Conservation (phyloP, 2,329 filamentous ascomycete species). For the Fusarium siculi region DNA sequence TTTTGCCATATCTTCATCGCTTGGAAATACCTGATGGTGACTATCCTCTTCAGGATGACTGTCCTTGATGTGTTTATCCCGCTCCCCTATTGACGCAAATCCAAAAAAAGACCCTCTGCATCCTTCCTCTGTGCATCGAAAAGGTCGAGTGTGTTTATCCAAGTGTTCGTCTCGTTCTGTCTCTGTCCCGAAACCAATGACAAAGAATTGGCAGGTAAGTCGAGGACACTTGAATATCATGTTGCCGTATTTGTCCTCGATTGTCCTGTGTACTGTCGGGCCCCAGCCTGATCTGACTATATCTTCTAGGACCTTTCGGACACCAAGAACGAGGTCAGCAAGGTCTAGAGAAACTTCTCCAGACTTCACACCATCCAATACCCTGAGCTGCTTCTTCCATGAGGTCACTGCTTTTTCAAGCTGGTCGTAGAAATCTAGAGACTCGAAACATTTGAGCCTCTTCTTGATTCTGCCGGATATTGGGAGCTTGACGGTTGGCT, state of each 20-base stretch:
- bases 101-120: background rate
- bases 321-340: rapidly evolving
- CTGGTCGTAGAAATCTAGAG: rapidly evolving
- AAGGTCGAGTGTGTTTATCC: background rate
- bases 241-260: rapidly evolving
- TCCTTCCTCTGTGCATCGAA: rapidly evolving
- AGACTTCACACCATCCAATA: rapidly evolving
- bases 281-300: rapidly evolving
- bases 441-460: rapidly evolving
- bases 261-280: rapidly evolving
- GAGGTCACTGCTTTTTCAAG: background rate
- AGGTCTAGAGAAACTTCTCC: rapidly evolving
- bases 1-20: rapidly evolving
- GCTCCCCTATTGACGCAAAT: background rate
- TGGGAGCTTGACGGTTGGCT: rapidly evolving
- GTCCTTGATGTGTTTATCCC: background rate
- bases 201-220: background rate
- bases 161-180: background rate
- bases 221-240: background rate
- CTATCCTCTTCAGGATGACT: rapidly evolving
- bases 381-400: rapidly evolving
- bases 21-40: rapidly evolving
- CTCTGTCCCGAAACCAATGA: rapidly evolving
- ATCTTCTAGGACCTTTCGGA: rapidly evolving
- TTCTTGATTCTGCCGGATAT: rapidly evolving